Conservation (phyloP, 148 eudicot species). For the Silene uniflora region DNA sequence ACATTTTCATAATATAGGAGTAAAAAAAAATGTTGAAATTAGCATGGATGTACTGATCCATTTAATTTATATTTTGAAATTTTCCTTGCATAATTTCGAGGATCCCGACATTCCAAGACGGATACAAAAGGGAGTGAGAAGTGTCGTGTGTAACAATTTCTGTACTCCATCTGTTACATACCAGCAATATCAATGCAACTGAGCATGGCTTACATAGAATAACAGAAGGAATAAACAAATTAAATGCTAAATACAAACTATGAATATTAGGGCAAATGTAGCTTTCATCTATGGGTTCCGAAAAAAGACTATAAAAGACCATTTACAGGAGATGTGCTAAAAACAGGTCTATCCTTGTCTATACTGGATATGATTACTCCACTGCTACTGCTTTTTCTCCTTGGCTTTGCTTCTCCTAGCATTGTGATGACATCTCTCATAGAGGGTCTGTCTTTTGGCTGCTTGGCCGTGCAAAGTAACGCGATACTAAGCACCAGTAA, state of each 20-base stretch:
- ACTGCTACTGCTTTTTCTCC: conserved; percentile 64
- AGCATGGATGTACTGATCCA: no score
- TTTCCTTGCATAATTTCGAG: no score
- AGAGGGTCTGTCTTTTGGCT: conserved; percentile 86
- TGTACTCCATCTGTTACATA: conserved; percentile 3
- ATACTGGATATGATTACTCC: conserved; percentile 22
- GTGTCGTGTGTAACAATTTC: background rate
- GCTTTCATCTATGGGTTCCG: background rate
- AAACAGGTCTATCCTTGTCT: conserved; percentile 51
- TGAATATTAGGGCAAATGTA: background rate
- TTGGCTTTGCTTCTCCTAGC: conserved; percentile 91
- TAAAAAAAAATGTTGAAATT: no score
- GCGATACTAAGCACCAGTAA: conserved; percentile 69
- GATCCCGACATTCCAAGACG: no score
- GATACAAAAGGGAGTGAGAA: background rate
- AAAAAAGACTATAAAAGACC: conserved; percentile 37
- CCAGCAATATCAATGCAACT: background rate
- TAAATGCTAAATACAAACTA: conserved; percentile 24
- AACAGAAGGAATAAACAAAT: background rate
- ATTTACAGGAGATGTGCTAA: conserved; percentile 61
- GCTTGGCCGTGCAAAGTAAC: conserved; percentile 75
- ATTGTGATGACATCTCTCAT: conserved; percentile 90
- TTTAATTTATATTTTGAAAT: no score
- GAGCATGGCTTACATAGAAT: conserved; percentile 6
- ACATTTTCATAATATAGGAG: no score